Conservation (phyloP, 176 grass and related monocot species). For the Secale cereale region DNA sequence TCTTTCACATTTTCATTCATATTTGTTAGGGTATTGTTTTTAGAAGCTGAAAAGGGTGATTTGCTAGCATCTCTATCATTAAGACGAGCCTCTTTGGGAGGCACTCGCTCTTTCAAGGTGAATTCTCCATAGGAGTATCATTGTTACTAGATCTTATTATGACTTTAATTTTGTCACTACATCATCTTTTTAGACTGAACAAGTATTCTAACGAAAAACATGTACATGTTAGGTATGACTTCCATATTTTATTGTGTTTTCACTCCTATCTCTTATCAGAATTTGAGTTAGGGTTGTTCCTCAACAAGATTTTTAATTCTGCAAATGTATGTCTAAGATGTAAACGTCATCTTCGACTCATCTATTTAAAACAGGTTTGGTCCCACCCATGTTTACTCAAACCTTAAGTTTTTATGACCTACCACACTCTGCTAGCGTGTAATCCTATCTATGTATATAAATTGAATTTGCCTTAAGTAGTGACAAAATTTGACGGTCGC, state of each 20-base stretch:
- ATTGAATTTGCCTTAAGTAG: too few species aligned
- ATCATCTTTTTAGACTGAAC: neutral
- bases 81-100: neutral
- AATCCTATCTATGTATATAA: too few species aligned
- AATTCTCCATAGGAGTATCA: neutral
- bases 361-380: too few species aligned
- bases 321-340: too few species aligned
- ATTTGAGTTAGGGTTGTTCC: neutral
- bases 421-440: too few species aligned
- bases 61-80: neutral
- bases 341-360: too few species aligned
- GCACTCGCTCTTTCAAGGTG: neutral
- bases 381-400: too few species aligned
- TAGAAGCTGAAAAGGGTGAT: neutral
- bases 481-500: too few species aligned
- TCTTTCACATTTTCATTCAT: neutral
- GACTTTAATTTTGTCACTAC: neutral
- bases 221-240: neutral
- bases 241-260: neutral
- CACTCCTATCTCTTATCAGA: neutral
- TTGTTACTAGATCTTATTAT: neutral
- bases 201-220: neutral
- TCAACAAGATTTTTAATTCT: too few species aligned
- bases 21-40: neutral
- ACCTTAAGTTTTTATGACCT: too few species aligned